A percentile compares a stretch with the other conserved stretches of the same genome.
Evolutionary conservation across 306 rosid species (phyloP).

Genomic region (Cicer arietinum): DNA sequence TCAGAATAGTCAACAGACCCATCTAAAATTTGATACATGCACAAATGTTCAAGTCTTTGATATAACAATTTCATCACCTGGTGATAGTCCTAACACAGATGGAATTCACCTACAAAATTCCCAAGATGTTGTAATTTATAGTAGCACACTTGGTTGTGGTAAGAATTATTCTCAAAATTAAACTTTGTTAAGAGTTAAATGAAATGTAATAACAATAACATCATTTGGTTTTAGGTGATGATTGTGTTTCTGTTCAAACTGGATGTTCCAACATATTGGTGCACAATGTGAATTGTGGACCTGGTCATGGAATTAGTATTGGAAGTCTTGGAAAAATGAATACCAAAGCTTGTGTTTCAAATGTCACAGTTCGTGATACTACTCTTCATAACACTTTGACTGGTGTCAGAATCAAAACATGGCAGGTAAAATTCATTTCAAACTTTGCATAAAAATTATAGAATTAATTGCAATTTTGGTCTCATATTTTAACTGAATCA

Average conservation of each 20-base stretch:
- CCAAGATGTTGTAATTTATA: constrained; percentile 53
- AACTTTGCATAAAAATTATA: no score
- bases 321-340: constrained; percentile 72
- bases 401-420: constrained; percentile 86
- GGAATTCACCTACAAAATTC: constrained; percentile 85
- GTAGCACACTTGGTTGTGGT: constrained; percentile 75
- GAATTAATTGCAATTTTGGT: no score
- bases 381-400: constrained; percentile 61
- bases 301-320: constrained; percentile 76
- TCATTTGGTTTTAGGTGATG: constrained; percentile 60
- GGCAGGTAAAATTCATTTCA: constrained; percentile 60
- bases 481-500: no score
- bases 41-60: constrained; percentile 61
- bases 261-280: constrained; percentile 71
- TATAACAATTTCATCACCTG: constrained; percentile 63
- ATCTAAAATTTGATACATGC: constrained; percentile 72
- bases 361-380: constrained; percentile 73
- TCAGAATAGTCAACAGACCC: constrained; percentile 73
- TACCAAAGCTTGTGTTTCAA: constrained; percentile 80
- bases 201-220: neutral
- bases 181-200: neutral
- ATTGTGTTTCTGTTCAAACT: constrained; percentile 74
- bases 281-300: constrained; percentile 74
- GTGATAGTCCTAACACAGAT: constrained; percentile 80
- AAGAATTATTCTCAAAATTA: constrained; percentile 22